Base-by-base conservation (phyloP, 352 stramenopile genomes). In the Labyrinthula sp. region DNA sequence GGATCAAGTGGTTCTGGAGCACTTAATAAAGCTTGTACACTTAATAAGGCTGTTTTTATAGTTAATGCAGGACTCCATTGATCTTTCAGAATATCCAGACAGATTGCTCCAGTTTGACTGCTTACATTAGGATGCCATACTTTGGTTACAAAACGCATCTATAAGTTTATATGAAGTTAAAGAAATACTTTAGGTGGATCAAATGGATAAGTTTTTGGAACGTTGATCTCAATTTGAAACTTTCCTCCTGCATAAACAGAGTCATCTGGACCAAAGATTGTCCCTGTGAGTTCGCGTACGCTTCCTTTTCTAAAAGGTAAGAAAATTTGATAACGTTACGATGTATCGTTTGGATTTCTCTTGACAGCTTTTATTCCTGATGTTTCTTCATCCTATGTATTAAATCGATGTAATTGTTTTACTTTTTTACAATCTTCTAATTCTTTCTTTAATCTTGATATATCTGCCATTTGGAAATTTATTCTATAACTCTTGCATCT, bases 61-160 rank as follows among this genome's bases (percentile, higher is more conserved):
- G 72, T 85, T 21, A 87, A 40, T n/a, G 76, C 76, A 0, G 76
- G 73, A n/a, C 71, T 81, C 76, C 76, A 87, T 48, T 77, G 67
- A 58, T 84, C 73, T 40, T 87, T 87, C 12, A 87, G 61, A 45
- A 87, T 83, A 39, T 87, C 71, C 30, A 88, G 62, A 47, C 76
- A 88, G 49, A 88, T 88, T 22, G 73, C 73, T 15, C 76, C 76
- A 0, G 73, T 85, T 6, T 41, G 17, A 48, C 26, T 50, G 36
- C 71, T 82, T 43, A 88, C 79, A 55, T 88, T 88, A 6, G 76
- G 76, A 57, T 88, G 76, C 72, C 73, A 87, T 45, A 87, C 77
- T 58, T 84, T 82, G 45, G 76, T 85, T 24, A 80, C 58, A 45
- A 87, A 87, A 49, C 69, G 20, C 46, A 60, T 60, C 10, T n/a